Conservation (phyloP, 805 yeast genomes). For the Priceomyces melissophilus region DNA sequence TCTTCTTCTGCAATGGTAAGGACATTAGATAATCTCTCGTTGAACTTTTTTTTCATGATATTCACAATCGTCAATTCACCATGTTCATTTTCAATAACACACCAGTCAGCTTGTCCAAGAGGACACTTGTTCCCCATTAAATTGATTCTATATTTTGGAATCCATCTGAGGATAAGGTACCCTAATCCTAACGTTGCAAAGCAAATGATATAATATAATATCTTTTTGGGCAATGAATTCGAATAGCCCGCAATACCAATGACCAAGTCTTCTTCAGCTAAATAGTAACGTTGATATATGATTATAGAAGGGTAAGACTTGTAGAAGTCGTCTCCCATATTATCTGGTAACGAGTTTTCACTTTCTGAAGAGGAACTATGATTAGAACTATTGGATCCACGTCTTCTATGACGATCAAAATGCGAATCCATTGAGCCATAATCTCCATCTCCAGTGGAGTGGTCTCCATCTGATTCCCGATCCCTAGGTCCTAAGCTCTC, state of each 20-base stretch:
- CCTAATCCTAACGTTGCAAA: constrained; percentile 64
- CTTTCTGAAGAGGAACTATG: constrained; percentile 13
- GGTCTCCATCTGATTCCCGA: not conserved
- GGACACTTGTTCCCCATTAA: constrained; percentile 64
- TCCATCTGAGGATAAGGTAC: constrained; percentile 77
- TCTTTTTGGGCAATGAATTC: constrained; percentile 45
- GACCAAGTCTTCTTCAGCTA: constrained; percentile 93
- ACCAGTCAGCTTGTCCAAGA: constrained; percentile 85
- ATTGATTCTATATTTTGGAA: constrained; percentile 69
- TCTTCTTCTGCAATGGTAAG: constrained; percentile 33
- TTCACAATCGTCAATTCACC: constrained; percentile 71
- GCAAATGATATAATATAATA: constrained; percentile 53
- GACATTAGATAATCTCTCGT: constrained; percentile 68
- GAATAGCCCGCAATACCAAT: constrained; percentile 90
- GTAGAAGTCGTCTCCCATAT: constrained; percentile 17
- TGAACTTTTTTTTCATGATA: constrained; percentile 60
- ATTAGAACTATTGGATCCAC: constrained; percentile 14
- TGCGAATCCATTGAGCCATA: constrained; percentile 28
- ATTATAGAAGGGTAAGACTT: constrained; percentile 33
- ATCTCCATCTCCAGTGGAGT: constrained; percentile 11
- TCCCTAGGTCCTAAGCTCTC: constrained; percentile 1
- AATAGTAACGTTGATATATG: constrained; percentile 75
- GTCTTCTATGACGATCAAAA: constrained; percentile 20
- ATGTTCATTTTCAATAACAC: constrained; percentile 88
- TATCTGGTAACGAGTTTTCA: constrained; percentile 14